Percentiles rank a stretch among this genome's conserved stretches.
phyloP scores from a whole-genome alignment of 306 rosid genomes.

The Ormosia semicastrata region DNA sequence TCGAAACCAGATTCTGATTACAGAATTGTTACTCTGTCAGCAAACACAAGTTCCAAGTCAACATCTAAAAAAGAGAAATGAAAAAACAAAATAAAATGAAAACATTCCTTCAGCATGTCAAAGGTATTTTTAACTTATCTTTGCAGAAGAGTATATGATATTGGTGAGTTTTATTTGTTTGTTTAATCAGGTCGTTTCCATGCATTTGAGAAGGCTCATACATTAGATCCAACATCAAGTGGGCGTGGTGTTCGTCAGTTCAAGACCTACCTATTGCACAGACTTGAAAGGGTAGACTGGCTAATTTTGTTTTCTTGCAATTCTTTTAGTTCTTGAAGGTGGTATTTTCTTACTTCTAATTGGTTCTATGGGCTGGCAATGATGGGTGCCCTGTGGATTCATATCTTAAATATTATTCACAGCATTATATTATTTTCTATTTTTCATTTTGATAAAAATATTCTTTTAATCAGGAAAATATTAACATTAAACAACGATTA shows the following conservation, averaged over 20 bases:
- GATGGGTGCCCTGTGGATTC: conserved; percentile 13
- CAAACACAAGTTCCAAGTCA: background rate
- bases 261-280: conserved; percentile 81
- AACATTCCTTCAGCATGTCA: background rate
- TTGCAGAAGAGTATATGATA: background rate
- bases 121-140: background rate
- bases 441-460: background rate
- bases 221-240: conserved; percentile 71
- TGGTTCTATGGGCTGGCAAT: background rate
- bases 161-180: conserved; percentile 19
- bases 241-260: conserved; percentile 98
- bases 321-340: background rate
- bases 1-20: background rate
- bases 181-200: conserved; percentile 79
- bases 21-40: conserved; percentile 6
- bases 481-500: background rate
- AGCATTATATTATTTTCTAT: background rate
- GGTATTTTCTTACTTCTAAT: conserved; percentile 12
- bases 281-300: conserved; percentile 68
- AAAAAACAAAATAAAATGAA: background rate
- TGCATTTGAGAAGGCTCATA: conserved; percentile 93
- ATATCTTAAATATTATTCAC: conserved; percentile 7
- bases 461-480: background rate
- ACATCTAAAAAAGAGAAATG: background rate
- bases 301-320: conserved; percentile 22